Percentiles rank a stretch among this genome's conserved stretches.
phyloP scores from a whole-genome alignment of 495 filamentous ascomycete species.

The Penicillium soppii region DNA sequence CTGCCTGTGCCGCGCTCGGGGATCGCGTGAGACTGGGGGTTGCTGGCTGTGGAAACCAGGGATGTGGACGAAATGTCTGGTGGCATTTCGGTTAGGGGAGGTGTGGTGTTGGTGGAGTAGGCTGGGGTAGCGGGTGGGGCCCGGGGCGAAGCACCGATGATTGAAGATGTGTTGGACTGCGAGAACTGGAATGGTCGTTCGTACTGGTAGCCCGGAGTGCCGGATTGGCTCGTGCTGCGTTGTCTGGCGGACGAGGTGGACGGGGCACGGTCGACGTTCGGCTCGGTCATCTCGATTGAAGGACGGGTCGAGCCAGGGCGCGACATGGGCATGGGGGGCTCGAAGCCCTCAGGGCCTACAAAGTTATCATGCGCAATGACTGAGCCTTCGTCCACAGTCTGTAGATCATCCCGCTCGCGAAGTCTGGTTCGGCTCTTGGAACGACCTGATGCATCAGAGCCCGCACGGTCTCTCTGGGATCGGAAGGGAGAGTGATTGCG shows the following conservation, averaged over 20 bases:
- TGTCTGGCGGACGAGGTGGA: conserved; percentile 44
- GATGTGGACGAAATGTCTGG: conserved; percentile 27
- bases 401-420: conserved; percentile 47
- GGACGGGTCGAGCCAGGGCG: conserved; percentile 39
- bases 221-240: conserved; percentile 51
- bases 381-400: conserved; percentile 35
- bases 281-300: conserved; percentile 37
- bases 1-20: conserved; percentile 33
- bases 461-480: conserved; percentile 57
- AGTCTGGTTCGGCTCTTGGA: conserved; percentile 54
- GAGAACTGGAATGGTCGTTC: conserved; percentile 39
- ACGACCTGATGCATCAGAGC: conserved; percentile 58
- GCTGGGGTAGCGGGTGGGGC: conserved; percentile 50
- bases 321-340: conserved; percentile 26
- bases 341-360: conserved; percentile 24
- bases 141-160: conserved; percentile 50
- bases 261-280: conserved; percentile 35
- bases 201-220: conserved; percentile 37
- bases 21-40: conserved; percentile 11
- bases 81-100: conserved; percentile 46
- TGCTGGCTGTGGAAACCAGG: conserved; percentile 16
- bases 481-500: conserved; percentile 38
- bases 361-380: conserved; percentile 29
- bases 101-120: conserved; percentile 56
- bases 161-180: conserved; percentile 33